Evolutionary conservation across 495 filamentous ascomycete species (phyloP), one percentile per base, ranked within the genome.

Genomic region (Penicillium cataractarum): DNA sequence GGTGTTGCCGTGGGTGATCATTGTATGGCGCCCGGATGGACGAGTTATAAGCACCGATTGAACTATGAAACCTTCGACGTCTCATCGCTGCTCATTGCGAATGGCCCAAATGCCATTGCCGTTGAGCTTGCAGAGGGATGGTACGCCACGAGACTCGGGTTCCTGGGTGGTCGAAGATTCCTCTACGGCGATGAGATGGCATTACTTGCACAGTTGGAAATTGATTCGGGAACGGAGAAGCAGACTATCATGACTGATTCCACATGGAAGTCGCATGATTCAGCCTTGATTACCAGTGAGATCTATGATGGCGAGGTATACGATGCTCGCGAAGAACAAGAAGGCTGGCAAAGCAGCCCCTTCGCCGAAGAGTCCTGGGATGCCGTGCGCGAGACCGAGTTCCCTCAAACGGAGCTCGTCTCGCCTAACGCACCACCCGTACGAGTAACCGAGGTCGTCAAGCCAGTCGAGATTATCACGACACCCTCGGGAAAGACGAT

Each of bases 271-370:
- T 70, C 70, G 17, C 65, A 66, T 15, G 59, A 55, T 3, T 77
- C 81, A 6, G 70, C 82, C 3, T 75, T 83, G 15, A 60, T 82
- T 1, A 69, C 68, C 12, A 78, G 76, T 22, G 82, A 84, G 54
- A 72, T 87, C 21, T 86, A 87, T 54, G 75, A 86, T 63, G 84
- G 84, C 13, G 83, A 86, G 61, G 40, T 71, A 0, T 85, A 82
- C 55, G 77, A 85, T 70, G 74, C 69, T 1, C 65, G 70, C 0
- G 60, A 72, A 29, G 72, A 79, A 10, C 51, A 72, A 42, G 24
- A 32, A 13, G 63, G 44, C 27, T 73, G 77, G 77, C 66, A 60
- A 44, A 6, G 29, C 49, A 26, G 65, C 62, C n/a, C 19, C 12
- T 56, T 48, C 31, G 5, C 10, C 22, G 58, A 42, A 13, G 42